phyloP scores from a whole-genome alignment of 768 basidiomycete genomes.

The Coprinopsis cinerea region DNA sequence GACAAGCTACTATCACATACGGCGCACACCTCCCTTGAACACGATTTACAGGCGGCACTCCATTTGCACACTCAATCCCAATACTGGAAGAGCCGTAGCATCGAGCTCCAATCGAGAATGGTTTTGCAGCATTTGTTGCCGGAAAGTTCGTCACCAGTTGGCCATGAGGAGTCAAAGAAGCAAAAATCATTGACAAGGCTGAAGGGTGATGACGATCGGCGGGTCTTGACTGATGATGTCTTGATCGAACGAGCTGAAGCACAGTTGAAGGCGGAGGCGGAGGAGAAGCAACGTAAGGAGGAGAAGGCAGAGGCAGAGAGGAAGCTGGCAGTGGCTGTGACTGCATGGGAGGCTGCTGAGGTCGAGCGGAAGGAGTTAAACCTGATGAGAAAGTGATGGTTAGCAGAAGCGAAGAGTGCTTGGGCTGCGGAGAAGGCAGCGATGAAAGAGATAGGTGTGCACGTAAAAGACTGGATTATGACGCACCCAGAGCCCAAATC shows the following conservation, averaged over 20 bases:
- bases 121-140: background rate
- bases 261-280: background rate
- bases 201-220: background rate
- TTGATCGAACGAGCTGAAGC: background rate
- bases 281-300: background rate
- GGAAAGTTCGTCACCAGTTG: background rate
- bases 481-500: background rate
- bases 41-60: too few species aligned
- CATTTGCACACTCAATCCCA: background rate
- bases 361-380: background rate
- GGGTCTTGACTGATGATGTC: background rate
- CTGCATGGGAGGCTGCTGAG: background rate
- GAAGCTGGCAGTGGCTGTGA: background rate
- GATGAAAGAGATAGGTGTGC: background rate
- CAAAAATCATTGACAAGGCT: background rate
- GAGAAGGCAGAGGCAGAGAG: background rate
- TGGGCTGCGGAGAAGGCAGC: background rate
- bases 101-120: background rate
- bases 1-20: too few species aligned
- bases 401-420: too few species aligned
- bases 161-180: background rate
- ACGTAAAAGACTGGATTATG: background rate
- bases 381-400: too few species aligned
- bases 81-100: background rate
- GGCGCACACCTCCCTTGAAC: too few species aligned